Evolutionary conservation across 1,139 yeast species (phyloP), one percentile per base, ranked within the genome.

Genomic region (Geotrichum australiense): DNA sequence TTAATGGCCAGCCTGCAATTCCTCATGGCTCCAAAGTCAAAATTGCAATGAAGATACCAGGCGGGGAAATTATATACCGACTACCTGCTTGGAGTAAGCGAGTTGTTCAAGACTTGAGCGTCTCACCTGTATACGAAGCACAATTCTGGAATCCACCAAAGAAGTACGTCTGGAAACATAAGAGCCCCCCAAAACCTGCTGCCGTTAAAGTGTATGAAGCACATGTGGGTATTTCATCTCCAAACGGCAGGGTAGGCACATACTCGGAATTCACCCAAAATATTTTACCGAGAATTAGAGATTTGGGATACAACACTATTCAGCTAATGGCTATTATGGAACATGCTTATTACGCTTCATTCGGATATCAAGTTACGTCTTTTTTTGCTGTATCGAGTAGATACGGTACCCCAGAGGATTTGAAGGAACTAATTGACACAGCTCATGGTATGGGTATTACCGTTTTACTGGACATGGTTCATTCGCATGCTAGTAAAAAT

Each of bases 271-370:
- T 91, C 60, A 83, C 96, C 18, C 52, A 67, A 36, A 78, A 84
- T 50, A 71, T 87, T 14, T 70, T 91, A 48, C 98, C 98, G n/a
- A 71, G 82, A 35, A 84, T 91, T 53, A 77, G 77, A 54, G 74
- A 79, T 50, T 70, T 89, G 49, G 97, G 96, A 19, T 91, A 91
- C 62, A 86, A 91, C 59, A 80, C 95, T 5, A 82, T 91, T 53
- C 98, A 91, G 63, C 71, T 91, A 57, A 91, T 91, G 98, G 96
- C 98, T 0, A 74, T 91, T 39, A 91, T 91, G 98, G 98, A 91
- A 62, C 98, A 91, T 61, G 97, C 98, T 1, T 91, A 91, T 62
- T 91, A 91, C 59, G 98, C 97, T 1, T 85, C 95, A 0, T 91
- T 91, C 61, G 98, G 98, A 5, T 91, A 91, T 62, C 98, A 91